These are phyloP conservation scores for Stenogyne calaminthoides DNA, from an alignment of 305 asterid genomes.

Conservation along the genomic window DNA sequence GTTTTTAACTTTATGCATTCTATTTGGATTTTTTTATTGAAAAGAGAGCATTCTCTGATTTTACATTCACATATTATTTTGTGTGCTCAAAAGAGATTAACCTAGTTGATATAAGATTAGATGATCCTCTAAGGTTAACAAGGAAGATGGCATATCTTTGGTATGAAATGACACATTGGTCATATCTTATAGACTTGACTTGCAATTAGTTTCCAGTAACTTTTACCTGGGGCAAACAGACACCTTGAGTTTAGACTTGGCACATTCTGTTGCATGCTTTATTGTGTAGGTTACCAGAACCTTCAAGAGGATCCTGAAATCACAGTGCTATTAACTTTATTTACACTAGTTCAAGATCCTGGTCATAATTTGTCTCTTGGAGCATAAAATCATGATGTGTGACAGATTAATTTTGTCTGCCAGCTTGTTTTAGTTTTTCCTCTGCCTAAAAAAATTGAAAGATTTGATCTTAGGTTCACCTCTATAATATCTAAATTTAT, in stretches of 20 bases:
- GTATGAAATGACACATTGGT: conserved; percentile 9
- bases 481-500: background rate
- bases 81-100: background rate
- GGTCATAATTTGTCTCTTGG: background rate
- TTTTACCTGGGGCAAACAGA: too few species aligned
- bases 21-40: conserved; percentile 4
- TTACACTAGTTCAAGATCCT: too few species aligned
- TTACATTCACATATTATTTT: conserved; percentile 8
- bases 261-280: background rate
- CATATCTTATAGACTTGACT: conserved; percentile 1
- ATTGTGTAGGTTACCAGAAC: conserved; percentile 2
- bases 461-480: background rate
- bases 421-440: background rate
- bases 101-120: conserved; percentile 9
- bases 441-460: background rate
- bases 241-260: conserved; percentile 19
- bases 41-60: conserved; percentile 2
- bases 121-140: background rate
- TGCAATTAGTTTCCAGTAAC: background rate
- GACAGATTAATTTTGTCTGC: background rate
- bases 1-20: background rate
- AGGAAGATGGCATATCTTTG: background rate
- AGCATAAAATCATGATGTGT: background rate
- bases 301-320: too few species aligned
- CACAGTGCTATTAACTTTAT: too few species aligned